Percentiles rank a stretch among this genome's conserved stretches.
phyloP scores from a whole-genome alignment of 768 basidiomycete genomes.

The Mycena sanguinolenta region DNA sequence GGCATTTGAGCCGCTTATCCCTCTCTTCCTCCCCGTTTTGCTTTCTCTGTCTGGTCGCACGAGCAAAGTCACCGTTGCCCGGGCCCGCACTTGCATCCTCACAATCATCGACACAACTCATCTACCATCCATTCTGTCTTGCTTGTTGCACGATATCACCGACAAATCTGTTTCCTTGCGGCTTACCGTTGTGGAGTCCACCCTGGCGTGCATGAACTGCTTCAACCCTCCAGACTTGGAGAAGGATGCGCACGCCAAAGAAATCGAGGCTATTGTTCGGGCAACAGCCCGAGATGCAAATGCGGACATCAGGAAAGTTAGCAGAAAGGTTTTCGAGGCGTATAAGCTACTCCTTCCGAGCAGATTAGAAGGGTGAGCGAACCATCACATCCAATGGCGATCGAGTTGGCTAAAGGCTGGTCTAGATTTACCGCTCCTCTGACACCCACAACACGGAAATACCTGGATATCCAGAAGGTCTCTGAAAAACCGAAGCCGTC shows the following conservation, averaged over 20 bases:
- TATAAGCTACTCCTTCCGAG: conserved; percentile 79
- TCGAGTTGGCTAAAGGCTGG: conserved; percentile 14
- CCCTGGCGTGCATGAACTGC: conserved; percentile 76
- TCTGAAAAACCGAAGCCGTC: conserved; percentile 12
- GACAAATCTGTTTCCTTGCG: conserved; percentile 80
- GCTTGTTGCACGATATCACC: conserved; percentile 68
- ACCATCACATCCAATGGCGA: background rate
- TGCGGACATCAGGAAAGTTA: conserved; percentile 79
- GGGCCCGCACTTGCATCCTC: conserved; percentile 72
- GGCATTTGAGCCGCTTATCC: conserved; percentile 76
- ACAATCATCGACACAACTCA: conserved; percentile 77
- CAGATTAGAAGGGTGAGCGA: conserved; percentile 72
- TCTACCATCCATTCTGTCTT: conserved; percentile 71
- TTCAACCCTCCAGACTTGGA: conserved; percentile 87
- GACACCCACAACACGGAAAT: conserved; percentile 82
- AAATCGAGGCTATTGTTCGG: conserved; percentile 80
- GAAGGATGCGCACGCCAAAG: conserved; percentile 71
- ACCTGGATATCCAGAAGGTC: conserved; percentile 67
- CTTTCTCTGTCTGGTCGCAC: conserved; percentile 77
- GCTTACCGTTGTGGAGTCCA: conserved; percentile 73
- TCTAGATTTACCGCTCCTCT: conserved; percentile 81
- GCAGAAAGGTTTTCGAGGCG: conserved; percentile 80
- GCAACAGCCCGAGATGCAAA: conserved; percentile 78
- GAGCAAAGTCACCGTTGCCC: conserved; percentile 82
- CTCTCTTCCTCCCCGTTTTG: conserved; percentile 77